These are phyloP conservation scores for Trifolium fragiferum DNA, from an alignment of 306 rosid species.

Conservation along the genomic window DNA sequence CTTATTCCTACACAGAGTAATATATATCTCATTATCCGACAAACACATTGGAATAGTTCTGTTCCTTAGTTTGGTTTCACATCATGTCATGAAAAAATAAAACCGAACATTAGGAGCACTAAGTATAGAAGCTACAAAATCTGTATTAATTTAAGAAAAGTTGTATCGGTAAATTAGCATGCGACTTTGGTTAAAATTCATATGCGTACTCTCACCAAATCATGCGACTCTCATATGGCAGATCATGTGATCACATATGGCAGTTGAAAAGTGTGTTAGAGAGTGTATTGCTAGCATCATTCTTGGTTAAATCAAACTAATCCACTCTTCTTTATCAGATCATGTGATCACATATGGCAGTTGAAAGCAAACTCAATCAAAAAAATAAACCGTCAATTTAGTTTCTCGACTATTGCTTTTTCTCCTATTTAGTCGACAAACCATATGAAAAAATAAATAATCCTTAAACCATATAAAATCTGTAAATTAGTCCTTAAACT, in stretches of 20 bases:
- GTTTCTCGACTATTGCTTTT: too few species aligned
- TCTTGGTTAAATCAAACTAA: neutral
- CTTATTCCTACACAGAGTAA: neutral
- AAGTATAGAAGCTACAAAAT: slow-evolving; percentile 1
- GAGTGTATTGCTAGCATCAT: too few species aligned
- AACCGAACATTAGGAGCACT: neutral
- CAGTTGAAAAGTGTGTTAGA: too few species aligned
- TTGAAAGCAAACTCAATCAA: neutral
- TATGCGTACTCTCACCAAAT: too few species aligned
- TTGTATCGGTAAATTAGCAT: neutral
- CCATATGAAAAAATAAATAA: too few species aligned
- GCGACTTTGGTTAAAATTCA: neutral
- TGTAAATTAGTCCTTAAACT: too few species aligned
- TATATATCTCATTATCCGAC: neutral
- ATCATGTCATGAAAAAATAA: neutral
- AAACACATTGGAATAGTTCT: neutral
- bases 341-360: too few species aligned
- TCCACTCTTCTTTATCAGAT: neutral
- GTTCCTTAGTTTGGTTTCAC: neutral
- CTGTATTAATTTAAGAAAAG: neutral
- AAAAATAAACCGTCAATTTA: too few species aligned
- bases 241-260: too few species aligned
- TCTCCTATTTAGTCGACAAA: too few species aligned
- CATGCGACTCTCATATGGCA: too few species aligned
- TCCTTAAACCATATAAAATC: too few species aligned